These are phyloP conservation scores for Solanum medicagineum DNA, from an alignment of 257 asterid genomes.

Conservation along the genomic window DNA sequence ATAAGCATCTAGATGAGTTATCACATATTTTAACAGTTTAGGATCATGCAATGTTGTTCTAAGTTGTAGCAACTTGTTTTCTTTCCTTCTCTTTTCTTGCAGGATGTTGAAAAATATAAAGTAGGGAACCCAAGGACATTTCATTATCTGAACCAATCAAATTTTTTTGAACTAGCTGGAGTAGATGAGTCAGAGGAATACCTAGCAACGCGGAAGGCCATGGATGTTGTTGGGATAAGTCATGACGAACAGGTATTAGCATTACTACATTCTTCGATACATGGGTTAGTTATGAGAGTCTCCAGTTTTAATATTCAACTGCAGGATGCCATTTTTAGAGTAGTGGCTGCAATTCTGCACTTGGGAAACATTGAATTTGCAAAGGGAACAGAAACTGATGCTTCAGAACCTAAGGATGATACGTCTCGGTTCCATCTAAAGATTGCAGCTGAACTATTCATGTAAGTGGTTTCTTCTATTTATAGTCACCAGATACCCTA, in stretches of 20 bases:
- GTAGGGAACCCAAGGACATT: constrained; percentile 53
- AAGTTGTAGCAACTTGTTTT: not conserved
- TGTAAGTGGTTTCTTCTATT: constrained; percentile 23
- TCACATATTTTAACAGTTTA: not conserved
- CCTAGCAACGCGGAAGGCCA: constrained; percentile 65
- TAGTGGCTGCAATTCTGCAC: constrained; percentile 86
- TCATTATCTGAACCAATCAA: constrained; percentile 80
- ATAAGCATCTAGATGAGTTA: not conserved
- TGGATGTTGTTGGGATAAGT: constrained; percentile 83
- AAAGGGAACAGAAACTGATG: constrained; percentile 56
- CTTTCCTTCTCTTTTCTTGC: not conserved
- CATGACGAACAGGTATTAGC: constrained; percentile 58
- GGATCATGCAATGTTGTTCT: not conserved
- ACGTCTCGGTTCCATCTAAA: constrained; percentile 61
- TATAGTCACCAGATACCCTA: not conserved
- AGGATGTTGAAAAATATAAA: constrained; percentile 67
- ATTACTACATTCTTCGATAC: not conserved
- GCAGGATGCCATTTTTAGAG: constrained; percentile 83
- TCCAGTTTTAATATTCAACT: constrained; percentile 6
- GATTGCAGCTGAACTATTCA: constrained; percentile 66
- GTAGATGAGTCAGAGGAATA: constrained; percentile 72
- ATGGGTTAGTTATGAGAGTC: constrained; percentile 1
- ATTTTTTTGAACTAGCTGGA: constrained; percentile 50
- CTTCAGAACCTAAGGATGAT: constrained; percentile 73
- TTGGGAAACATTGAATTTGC: constrained; percentile 73